Percentiles rank a stretch among this genome's conserved stretches.
These are phyloP conservation scores for Sphaerostilbella broomeana DNA, from an alignment of 2,329 filamentous ascomycete species.

Conservation along the genomic window DNA sequence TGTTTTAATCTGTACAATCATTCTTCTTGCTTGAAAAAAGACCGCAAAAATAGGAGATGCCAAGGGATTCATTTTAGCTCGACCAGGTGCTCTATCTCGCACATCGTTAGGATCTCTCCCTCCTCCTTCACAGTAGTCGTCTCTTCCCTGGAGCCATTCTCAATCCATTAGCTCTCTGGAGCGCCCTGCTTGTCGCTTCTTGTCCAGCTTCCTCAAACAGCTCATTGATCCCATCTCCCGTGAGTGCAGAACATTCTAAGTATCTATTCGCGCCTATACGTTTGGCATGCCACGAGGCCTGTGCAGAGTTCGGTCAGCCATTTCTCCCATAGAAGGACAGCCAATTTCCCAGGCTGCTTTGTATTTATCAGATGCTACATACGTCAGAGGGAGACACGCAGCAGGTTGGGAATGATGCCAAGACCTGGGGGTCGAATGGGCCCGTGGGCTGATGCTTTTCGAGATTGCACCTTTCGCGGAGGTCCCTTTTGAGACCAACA, in stretches of 20 bases:
- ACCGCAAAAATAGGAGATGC: too few species aligned
- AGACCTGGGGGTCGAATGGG: not conserved
- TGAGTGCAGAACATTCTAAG: conserved; percentile 31
- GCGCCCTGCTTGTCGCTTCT: conserved; percentile 19
- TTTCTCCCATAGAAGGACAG: too few species aligned
- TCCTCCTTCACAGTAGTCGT: conserved; percentile 15
- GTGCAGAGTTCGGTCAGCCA: not conserved
- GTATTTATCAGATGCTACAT: not conserved
- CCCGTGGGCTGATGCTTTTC: conserved; percentile 10
- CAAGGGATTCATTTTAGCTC: too few species aligned
- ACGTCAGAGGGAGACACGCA: conserved; percentile 28
- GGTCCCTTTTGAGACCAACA: conserved; percentile 31
- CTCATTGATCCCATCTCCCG: conserved; percentile 28
- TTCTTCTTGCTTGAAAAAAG: too few species aligned
- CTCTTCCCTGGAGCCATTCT: conserved; percentile 16
- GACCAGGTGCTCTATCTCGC: too few species aligned
- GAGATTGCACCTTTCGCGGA: conserved; percentile 14
- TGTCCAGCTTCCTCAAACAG: conserved; percentile 23
- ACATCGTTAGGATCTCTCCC: too few species aligned
- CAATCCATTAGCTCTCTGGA: conserved; percentile 14
- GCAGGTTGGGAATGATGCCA: conserved; percentile 18
- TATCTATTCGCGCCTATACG: conserved; percentile 26
- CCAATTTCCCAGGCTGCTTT: too few species aligned
- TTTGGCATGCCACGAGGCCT: conserved; percentile 29
- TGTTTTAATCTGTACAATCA: too few species aligned